Base-by-base conservation (phyloP, 495 filamentous ascomycete genomes). In the Wilcoxina mikolae region DNA sequence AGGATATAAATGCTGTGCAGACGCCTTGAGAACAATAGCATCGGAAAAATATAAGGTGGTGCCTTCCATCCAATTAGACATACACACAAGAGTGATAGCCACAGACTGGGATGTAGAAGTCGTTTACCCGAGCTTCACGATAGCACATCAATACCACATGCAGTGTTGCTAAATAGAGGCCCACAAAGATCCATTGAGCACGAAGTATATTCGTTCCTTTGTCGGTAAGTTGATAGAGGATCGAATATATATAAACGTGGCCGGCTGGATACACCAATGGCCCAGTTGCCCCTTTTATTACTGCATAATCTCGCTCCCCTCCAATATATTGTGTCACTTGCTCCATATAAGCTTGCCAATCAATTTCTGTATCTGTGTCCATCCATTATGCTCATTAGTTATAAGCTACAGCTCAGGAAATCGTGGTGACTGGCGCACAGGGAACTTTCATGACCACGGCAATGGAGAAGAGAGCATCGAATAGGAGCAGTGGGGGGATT, bases 281-380 rank as follows among this genome's bases (percentile, higher is more conserved):
- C 3, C 91, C 91, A 0, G 91, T 98, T 45, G 80, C 82, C 55
- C 91, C 91, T 67, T 83, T 78, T 67, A 98, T 87, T 10, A 77
- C 70, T 29, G 78, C 77, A 66, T 98, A 98, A 68, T 96, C 83
- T 64, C 83, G 79, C 72, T 95, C 90, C 44, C 91, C 91, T 4
- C 76, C 71, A 25, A 86, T 65, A 61, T 83, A 91, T 29, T 88
- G 82, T 24, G 76, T 68, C 50, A 95, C 71, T 60, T 98, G 91
- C 60, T 95, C 76, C 89, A 96, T 96, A 68, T 98, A 98, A 1
- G 90, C 87, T 50, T 73, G 76, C 91, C 91, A 98, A 69, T 98
- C 91, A 64, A 98, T 98, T 67, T 98, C 91, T 41, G 91, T 98
- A 68, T 98, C 91, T 96, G 61, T 25, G 46, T 38, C 5, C 11